Evolutionary conservation across 352 stramenopile genomes (phyloP), one percentile per base, ranked within the genome.

Genomic region (Phytophthora litchii): DNA sequence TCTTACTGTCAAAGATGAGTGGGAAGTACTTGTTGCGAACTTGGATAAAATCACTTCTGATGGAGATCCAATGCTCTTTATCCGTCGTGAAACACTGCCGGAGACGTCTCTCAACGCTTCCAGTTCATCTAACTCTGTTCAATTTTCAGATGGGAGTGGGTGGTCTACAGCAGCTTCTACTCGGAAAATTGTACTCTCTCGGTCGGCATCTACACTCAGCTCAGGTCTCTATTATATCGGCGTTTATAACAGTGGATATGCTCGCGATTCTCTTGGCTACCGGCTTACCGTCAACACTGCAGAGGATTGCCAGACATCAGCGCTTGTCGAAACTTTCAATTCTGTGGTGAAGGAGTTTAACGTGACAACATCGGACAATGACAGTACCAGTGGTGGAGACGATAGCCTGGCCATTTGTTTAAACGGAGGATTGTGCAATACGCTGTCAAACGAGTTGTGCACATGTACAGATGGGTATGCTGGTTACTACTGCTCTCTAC

Each of bases 221-320:
- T 81, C 81, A 1, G 85, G 78, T 0, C 38, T 94, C 32, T 89
- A 91, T 60, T 94, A 91, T 56, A 73, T 92, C 19, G 79, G 79
- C 7, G 67, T 94, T 11, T 80, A 76, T 64, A 94, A 92, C 57
- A 86, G 76, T 25, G 61, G 49, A n/a, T 94, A 92, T 41, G 85
- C 79, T 4, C 63, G 73, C 0, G 70, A 52, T 0, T 43, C 69
- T 3, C 69, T 94, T 6, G 65, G 67, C 0, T 92, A 86, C 38
- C 53, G 47, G 2, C 69, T 92, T 4, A 76, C 64, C 0, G 83
- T 92, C 19, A 82, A 91, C 29, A 65, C 61, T 20, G 88, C 72
- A 17, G 45, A 43, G 0, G 66, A 80, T 51, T 93, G 84, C 38
- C 31, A 44, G 34, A 62, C 55, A 0, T 50, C 61, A 21, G 60